Base-by-base conservation (phyloP, 2,329 filamentous ascomycete species). In the Ophiostoma triangulosporum region DNA sequence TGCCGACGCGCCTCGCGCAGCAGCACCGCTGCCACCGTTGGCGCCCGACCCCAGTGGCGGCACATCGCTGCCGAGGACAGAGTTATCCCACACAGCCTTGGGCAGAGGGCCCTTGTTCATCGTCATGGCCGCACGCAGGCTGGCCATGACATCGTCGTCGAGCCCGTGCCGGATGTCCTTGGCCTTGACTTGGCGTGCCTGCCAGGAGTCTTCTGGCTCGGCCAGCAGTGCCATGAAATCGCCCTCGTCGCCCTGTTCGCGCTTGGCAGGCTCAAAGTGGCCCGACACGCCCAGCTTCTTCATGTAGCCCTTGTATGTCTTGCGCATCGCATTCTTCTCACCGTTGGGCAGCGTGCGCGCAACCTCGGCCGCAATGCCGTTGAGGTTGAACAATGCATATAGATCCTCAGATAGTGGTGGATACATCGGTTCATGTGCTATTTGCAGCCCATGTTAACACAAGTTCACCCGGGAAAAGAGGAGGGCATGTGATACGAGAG, bases 241-340 rank as follows among this genome's bases (percentile, higher is more conserved):
- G 27, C 75, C 72, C 0, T 71, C 69, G 7, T 70, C 70, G 35
- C 73, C 69, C 20, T 71, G 67, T 40, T 80, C 76, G 60, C 77
- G 76, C 67, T 79, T 80, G 27, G 71, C 68, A 3, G 71, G 69
- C 60, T 83, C 80, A 60, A 81, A 84, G 56, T 79, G 75, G 9
- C 80, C 80, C 52, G 74, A 74, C 26, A 84, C 71, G 33, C 77
- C 78, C 31, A 83, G 68, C 46, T 73, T 75, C 69, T 83, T 83
- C 64, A 84, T 80, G 59, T 83, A 78, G 51, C 79, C 79, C 65
- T 84, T 84, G 69, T 83, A 84, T 15, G 80, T 83, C 64, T 83
- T 83, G 26, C 80, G 74, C 49, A 84, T 70, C 58, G 76, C 77
- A 62, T 83, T 83, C 71, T 83, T 83, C 64, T 81, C 77, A 59